Evolutionary conservation across 148 eudicot genomes (phyloP).

Genomic region (Chenopodium album): DNA sequence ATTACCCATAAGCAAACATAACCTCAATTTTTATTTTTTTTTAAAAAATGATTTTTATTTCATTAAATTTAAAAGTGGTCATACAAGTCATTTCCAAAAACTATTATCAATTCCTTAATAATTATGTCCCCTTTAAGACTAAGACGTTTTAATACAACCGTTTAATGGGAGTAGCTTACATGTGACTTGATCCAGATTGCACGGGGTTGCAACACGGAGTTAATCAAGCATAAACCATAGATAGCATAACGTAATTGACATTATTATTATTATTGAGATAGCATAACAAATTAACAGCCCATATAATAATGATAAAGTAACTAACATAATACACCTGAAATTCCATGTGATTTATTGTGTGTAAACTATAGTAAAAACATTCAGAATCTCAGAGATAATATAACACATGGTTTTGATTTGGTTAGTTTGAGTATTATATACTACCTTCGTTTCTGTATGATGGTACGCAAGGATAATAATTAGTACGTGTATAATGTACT

Average conservation of each 20-base stretch:
- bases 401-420: not conserved
- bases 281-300: not conserved
- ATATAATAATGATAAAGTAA: not conserved
- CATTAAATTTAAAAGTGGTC: not conserved
- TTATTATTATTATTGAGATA: not conserved
- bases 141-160: not conserved
- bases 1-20: no score
- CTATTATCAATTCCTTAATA: not conserved
- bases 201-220: not conserved
- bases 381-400: not conserved
- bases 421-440: not conserved
- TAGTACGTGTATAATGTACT: no score
- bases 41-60: no score
- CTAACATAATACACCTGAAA: not conserved
- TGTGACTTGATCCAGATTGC: not conserved
- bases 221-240: not conserved
- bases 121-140: not conserved
- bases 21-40: no score
- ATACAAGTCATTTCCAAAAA: not conserved
- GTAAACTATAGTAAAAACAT: not conserved
- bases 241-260: not conserved
- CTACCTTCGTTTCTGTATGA: no score
- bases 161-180: not conserved
- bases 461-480: no score
- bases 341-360: not conserved